Evolutionary conservation across 1,284 basidiomycete genomes (phyloP).

Genomic region (Heimioporus retisporus): DNA sequence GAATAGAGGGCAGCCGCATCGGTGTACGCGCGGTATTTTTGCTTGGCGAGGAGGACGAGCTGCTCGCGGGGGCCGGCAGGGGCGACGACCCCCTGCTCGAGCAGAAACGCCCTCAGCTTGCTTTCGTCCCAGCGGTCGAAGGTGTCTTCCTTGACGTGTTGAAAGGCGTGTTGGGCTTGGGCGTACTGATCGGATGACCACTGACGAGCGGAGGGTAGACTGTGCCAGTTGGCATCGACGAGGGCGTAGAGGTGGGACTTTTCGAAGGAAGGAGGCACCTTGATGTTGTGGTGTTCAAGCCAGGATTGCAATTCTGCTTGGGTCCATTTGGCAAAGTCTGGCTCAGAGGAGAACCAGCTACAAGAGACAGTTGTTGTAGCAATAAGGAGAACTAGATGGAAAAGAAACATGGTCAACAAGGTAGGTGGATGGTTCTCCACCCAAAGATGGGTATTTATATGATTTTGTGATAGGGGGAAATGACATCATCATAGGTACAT

Average conservation of each 20-base stretch:
- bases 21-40: conserved; percentile 70
- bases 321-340: conserved; percentile 73
- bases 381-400: conserved; percentile 27
- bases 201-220: conserved; percentile 46
- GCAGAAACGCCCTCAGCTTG: conserved; percentile 83
- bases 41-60: conserved; percentile 82
- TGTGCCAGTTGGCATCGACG: conserved; percentile 73
- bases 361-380: conserved; percentile 24
- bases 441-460: neutral
- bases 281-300: conserved; percentile 78
- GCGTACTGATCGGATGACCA: conserved; percentile 74
- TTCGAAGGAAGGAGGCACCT: conserved; percentile 60
- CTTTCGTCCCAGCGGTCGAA: conserved; percentile 88
- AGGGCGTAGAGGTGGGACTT: conserved; percentile 62
- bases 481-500: conserved; percentile 30
- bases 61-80: conserved; percentile 85
- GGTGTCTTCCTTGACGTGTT: conserved; percentile 61
- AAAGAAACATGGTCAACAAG: conserved; percentile 14
- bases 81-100: conserved; percentile 87
- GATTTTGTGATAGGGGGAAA: conserved; percentile 24
- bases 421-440: too few relatives aligned
- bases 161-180: conserved; percentile 74
- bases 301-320: conserved; percentile 71
- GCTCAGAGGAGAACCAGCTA: conserved; percentile 41
- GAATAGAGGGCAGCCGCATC: conserved; percentile 64